Base-by-base conservation (phyloP, 2,329 filamentous ascomycete species). In the Simplicillium sp. region DNA sequence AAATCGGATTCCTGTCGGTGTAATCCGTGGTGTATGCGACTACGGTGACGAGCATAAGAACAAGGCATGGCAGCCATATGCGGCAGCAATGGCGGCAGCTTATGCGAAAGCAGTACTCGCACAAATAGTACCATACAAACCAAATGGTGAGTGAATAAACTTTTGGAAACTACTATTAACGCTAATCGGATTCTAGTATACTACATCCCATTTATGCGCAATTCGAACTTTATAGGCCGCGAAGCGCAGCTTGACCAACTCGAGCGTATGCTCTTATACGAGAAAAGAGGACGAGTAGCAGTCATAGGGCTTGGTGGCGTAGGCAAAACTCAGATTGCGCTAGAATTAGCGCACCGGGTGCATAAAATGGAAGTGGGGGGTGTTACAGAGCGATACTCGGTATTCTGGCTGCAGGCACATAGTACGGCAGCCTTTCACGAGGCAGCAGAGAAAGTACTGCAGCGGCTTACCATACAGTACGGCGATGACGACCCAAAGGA, bases 401-500 rank as follows among this genome's bases (percentile, higher is more conserved):
- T 72, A 37, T 61, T 71, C 45, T 71, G 62, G 66, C 54, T 70
- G 9, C 56, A 62, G 9, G 63, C 58, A 11, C 52, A 55, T 34
- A 63, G 59, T 43, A 44, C 47, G 15, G 58, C 55, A 15, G 61
- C 51, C 36, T 59, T 70, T 41, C 50, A 66, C 35, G 56, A 61
- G 42, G 60, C 60, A n/a, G 66, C 58, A 42, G 37, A 37, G 4
- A 54, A 56, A 6, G 56, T 67, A 2, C 58, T 54, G 1, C 53
- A 46, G 36, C 50, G 53, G 48, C 53, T 68, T 11, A 33, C 40
- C 1, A 47, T 60, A 14, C 29, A 62, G 38, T 49, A 48, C 7
- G 61, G 73, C 41, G 77, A 77, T 45, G 59, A 63, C 36, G 80
- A 84, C 45, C 52, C 80, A 31, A 71, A 73, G 39, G 75, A 81